Conservation (phyloP, 371 early-diverging fungal genomes). For the Blakeslea trispora region DNA sequence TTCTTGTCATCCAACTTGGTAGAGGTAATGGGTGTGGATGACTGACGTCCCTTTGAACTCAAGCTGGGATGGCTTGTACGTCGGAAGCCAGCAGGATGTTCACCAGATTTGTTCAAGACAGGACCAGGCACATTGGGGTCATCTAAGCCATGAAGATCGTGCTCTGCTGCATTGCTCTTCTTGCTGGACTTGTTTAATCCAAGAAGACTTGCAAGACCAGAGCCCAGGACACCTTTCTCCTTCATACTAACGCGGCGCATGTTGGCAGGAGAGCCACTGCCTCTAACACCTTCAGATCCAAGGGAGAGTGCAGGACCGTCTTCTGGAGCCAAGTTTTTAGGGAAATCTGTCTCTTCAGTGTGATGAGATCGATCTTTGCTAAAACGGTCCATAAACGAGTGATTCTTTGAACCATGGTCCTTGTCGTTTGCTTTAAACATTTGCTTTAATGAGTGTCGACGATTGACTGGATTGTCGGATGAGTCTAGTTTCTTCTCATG, state of each 20-base stretch:
- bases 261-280: neutral
- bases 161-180: neutral
- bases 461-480: too few species aligned
- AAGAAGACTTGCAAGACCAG: neutral
- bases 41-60: too few species aligned
- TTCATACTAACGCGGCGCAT: neutral
- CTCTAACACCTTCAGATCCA: neutral
- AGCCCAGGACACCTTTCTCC: neutral
- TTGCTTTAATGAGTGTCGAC: too few species aligned
- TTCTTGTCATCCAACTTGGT: neutral
- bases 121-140: neutral
- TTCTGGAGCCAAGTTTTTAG: too few species aligned
- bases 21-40: neutral
- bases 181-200: neutral
- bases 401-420: too few species aligned
- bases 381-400: too few species aligned
- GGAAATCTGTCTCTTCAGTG: too few species aligned
- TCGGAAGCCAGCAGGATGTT: neutral
- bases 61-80: neutral
- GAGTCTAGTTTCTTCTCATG: too few species aligned
- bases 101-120: neutral
- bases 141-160: too few species aligned
- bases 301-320: too few species aligned
- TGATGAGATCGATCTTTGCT: too few species aligned
- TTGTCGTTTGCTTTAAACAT: too few species aligned